Evolutionary conservation across 192 early-diverging fungal genomes (phyloP).

Genomic region (Paraglomus occultum): DNA sequence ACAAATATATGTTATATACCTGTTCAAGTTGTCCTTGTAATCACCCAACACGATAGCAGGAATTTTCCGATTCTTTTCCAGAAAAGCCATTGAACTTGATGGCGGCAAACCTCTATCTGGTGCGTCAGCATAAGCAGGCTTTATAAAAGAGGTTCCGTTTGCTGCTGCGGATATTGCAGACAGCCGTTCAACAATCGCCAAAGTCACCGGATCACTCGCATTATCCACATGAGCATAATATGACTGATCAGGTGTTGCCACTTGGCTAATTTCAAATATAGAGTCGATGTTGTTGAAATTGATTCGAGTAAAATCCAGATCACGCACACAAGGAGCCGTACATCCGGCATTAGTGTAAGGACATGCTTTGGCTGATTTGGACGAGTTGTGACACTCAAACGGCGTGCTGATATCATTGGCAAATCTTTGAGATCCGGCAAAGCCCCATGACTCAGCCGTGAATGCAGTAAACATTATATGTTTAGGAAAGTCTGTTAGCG

Average conservation of each 20-base stretch:
- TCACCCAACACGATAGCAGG: slow-evolving; percentile 64
- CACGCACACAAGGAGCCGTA: slow-evolving; percentile 57
- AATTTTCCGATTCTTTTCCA: slow-evolving; percentile 57
- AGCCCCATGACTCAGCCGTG: slow-evolving; percentile 70
- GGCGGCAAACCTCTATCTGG: slow-evolving; percentile 60
- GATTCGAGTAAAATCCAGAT: slow-evolving; percentile 64
- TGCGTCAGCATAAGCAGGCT: slow-evolving; percentile 46
- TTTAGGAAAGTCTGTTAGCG: slow-evolving; percentile 49
- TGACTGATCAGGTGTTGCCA: slow-evolving; percentile 35
- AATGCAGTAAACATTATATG: slow-evolving; percentile 78
- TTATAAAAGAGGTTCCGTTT: slow-evolving; percentile 31
- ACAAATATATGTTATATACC: slow-evolving; percentile 34
- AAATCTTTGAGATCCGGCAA: slow-evolving; percentile 80
- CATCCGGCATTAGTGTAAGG: slow-evolving; percentile 50
- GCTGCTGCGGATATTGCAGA: slow-evolving; percentile 5
- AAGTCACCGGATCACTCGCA: background rate
- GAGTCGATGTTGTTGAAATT: slow-evolving; percentile 65
- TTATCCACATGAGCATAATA: slow-evolving; percentile 50
- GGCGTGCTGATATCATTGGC: slow-evolving; percentile 64
- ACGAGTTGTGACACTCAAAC: slow-evolving; percentile 52
- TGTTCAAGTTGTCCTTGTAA: slow-evolving; percentile 55
- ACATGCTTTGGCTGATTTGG: slow-evolving; percentile 24
- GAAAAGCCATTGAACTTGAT: slow-evolving; percentile 67
- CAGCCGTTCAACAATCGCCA: slow-evolving; percentile 9
- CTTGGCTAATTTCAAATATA: slow-evolving; percentile 68